Evolutionary conservation across 805 yeast genomes (phyloP), one percentile per base, ranked within the genome.

Genomic region (Candida awuae): DNA sequence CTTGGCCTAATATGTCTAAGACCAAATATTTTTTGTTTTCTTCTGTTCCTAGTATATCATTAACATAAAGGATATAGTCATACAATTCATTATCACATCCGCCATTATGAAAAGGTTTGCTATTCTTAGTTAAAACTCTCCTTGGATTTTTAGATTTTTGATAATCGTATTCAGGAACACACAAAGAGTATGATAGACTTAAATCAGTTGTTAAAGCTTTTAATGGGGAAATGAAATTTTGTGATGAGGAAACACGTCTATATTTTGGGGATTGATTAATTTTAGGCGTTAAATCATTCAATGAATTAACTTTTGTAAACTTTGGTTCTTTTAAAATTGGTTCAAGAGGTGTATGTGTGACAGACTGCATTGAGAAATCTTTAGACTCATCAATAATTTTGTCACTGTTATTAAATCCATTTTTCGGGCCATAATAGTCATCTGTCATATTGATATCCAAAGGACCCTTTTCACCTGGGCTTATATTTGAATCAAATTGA

Each of bases 1-100:
- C 99, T 45, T 88, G 90, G 1, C 99, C 99, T 30, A 92, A 62
- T 13, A 92, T 70, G 59, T 90, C 97, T 42, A 92, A 65, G 5
- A 92, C 96, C 53, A 92, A 69, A 56, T 88, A 90, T 55, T 84
- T 83, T 39, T 88, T 69, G 42, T 85, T 88, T 48, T 84, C 92
- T 50, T 82, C 85, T 4, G 76, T 70, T 5, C 98, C 97, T 29
- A 92, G 64, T 18, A 92, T 78, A 57, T 94, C 98, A 58, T 94
- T 92, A 17, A 92, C 98, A 49, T 87, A 90, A 15, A 94, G 64
- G 40, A 92, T 90, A 55, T 88, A 90, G 62, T 92, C 96, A 56
- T 83, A 76, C 41, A 86, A 87, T 46, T 77, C 80, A 57, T 92
- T 92, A 62, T 92, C 98, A 54, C 54, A 73, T 7, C 97, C 97